Conservation (phyloP, 2,329 filamentous ascomycete genomes). For the Raffaelea ambrosiae region DNA sequence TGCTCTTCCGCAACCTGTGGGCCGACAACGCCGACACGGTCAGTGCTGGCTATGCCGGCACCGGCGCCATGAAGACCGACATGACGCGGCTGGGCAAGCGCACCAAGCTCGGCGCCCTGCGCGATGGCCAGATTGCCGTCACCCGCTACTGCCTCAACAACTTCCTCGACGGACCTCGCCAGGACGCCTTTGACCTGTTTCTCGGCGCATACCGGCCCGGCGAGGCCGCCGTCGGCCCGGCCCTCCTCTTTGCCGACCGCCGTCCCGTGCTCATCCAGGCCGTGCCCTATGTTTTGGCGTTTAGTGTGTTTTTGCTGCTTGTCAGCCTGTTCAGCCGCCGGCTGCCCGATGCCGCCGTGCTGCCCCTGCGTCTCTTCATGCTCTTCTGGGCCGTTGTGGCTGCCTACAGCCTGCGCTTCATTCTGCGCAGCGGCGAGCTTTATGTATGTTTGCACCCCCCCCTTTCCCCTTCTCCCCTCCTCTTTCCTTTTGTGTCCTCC, state of each 20-base stretch:
- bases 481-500: not conserved
- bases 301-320: constrained; percentile 75
- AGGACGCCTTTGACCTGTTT: constrained; percentile 94
- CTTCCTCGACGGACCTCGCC: constrained; percentile 84
- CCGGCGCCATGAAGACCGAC: constrained; percentile 95
- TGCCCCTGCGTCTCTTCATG: constrained; percentile 75
- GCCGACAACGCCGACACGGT: constrained; percentile 97
- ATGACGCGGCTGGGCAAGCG: constrained; percentile 89
- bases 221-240: constrained; percentile 57
- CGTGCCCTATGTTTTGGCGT: constrained; percentile 84
- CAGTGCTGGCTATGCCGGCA: constrained; percentile 86
- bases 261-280: constrained; percentile 82
- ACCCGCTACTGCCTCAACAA: constrained; percentile 92
- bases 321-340: constrained; percentile 66
- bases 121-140: constrained; percentile 80
- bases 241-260: constrained; percentile 72
- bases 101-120: constrained; percentile 74
- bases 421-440: constrained; percentile 78
- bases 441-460: constrained; percentile 59
- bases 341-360: constrained; percentile 63
- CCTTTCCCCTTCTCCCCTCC: constrained; percentile 11
- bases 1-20: constrained; percentile 94
- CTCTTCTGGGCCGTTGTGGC: constrained; percentile 67
- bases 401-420: constrained; percentile 66
- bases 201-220: constrained; percentile 76